Evolutionary conservation across 495 filamentous ascomycete species (phyloP), one percentile per base, ranked within the genome.

Genomic region (Bombardia bombarda): DNA sequence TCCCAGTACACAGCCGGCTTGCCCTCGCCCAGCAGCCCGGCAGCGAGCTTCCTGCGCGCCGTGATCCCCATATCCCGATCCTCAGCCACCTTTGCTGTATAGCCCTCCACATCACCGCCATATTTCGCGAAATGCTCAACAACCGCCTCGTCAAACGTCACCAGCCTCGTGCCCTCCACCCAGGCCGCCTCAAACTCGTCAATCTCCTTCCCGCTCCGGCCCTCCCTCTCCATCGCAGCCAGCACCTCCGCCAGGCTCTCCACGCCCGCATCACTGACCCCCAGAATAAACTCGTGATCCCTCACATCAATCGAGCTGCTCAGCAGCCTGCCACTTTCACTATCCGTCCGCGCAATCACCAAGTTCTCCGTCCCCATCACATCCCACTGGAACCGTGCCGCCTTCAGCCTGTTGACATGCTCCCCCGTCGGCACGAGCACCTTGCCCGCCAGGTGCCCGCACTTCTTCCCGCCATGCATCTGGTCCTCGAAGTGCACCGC

Each of bases 401-500:
- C 89, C 22, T 87, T 79, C 4, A 98, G 78, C 13, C 92, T 78
- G 65, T 96, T 96, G 68, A 97, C 93, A 65, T 98, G 92, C 53
- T 98, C 92, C 49, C 86, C 82, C 30, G 92, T 79, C 0, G 92
- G 93, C 0, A 98, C 92, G 10, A 98, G 70, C 1, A 98, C 92
- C 63, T 98, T 98, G 47, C 92, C 92, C 2, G 92, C 90, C 45
- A 98, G 73, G 69, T 98, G 92, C 14, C 92, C 92, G 58, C 92
- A 98, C 66, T 97, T 98, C 74, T 98, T 98, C 30, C 92, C 92
- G 19, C 92, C 92, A 58, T 98, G 92, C 40, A 96, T 72, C 57
- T 98, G 93, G 55, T 98, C 92, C 62, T 98, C 92, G 53, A 98
- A 93, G 60, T 98, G 92, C 2, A 98, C 93, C 7, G 84, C 92